Conservation (phyloP, 2,329 filamentous ascomycete genomes). For the Calycina herbarum region DNA sequence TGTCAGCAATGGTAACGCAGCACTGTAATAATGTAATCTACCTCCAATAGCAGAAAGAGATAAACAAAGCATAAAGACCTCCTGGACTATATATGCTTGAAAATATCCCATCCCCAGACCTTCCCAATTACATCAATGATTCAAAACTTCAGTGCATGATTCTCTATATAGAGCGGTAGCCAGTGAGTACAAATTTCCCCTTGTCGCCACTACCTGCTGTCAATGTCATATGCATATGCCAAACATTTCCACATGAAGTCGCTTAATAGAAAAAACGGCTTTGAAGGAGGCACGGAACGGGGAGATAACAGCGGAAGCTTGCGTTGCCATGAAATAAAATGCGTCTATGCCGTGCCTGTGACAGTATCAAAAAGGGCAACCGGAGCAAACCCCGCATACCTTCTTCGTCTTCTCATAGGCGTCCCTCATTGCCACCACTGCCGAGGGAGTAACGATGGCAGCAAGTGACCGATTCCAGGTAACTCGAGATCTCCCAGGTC, state of each 20-base stretch:
- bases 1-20: not conserved
- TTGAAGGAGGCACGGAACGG: not conserved
- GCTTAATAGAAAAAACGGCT: not conserved
- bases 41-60: not conserved
- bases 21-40: not conserved
- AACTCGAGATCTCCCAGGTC: constrained; percentile 20
- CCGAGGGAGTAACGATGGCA: not conserved
- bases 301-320: not conserved
- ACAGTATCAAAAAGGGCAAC: constrained; percentile 15
- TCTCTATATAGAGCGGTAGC: not conserved
- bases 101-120: not conserved
- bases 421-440: not conserved
- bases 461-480: constrained; percentile 7
- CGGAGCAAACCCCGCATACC: constrained; percentile 10
- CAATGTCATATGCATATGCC: not conserved
- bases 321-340: not conserved
- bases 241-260: not conserved
- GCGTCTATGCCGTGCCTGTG: not conserved
- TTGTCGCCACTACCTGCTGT: not conserved
- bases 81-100: not conserved
- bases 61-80: not conserved
- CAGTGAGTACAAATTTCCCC: not conserved
- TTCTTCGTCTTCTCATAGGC: not conserved
- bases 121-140: not conserved
- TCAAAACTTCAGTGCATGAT: not conserved